These are phyloP conservation scores for Magnusiomyces ingens DNA, from an alignment of 1,139 yeast species.

Conservation along the genomic window DNA sequence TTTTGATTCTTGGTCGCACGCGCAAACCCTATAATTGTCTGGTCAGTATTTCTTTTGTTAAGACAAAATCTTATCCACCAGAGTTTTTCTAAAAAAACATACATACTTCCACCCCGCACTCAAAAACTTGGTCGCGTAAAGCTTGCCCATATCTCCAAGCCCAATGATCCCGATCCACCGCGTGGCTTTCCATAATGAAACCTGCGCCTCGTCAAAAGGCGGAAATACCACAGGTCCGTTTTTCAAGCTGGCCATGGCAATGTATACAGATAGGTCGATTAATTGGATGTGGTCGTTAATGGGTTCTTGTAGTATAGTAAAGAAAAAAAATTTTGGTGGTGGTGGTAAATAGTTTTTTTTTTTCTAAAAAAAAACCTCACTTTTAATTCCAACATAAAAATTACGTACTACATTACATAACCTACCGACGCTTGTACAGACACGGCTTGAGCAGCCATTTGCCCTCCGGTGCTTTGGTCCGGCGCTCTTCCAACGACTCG, in stretches of 20 bases:
- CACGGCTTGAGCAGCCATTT: constrained; percentile 92
- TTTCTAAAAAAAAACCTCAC: too few species aligned
- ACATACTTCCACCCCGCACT: constrained; percentile 70
- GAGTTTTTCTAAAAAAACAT: neutral
- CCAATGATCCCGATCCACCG: constrained; percentile 86
- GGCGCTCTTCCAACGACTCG: constrained; percentile 49
- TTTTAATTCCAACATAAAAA: too few species aligned
- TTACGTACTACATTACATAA: too few species aligned
- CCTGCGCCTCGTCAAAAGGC: constrained; percentile 11
- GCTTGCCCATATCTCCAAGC: constrained; percentile 90
- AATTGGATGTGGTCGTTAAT: too few species aligned
- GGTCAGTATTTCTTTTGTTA: neutral
- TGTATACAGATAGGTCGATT: too few species aligned
- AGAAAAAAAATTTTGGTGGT: too few species aligned
- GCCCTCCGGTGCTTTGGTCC: constrained; percentile 64
- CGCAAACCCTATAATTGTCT: constrained; percentile 48
- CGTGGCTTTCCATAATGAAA: constrained; percentile 32
- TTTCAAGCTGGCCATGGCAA: too few species aligned
- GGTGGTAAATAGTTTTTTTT: too few species aligned
- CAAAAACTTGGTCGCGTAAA: constrained; percentile 73
- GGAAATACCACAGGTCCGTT: neutral
- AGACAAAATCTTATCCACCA: too few species aligned
- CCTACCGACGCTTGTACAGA: constrained; percentile 78
- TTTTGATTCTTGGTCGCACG: constrained; percentile 76
- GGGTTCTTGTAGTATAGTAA: too few species aligned